Evolutionary conservation across 352 stramenopile species (phyloP), one percentile per base, ranked within the genome.

Genomic region (Phytopythium oedochilum): DNA sequence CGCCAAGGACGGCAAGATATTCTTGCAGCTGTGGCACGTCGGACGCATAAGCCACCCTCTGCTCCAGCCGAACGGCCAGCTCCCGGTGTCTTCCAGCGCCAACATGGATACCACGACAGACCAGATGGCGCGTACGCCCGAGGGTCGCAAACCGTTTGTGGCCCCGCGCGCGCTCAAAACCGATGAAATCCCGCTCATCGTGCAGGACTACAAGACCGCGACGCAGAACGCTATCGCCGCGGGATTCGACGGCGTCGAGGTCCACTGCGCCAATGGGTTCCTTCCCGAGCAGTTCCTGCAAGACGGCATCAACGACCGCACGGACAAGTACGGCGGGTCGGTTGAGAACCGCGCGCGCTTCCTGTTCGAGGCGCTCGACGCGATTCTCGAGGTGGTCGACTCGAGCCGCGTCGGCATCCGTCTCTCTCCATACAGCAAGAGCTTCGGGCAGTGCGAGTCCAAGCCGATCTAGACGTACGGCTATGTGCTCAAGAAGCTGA

Each of bases 201-300:
- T 94, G 9, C 36, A 87, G 42, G 75, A 92, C 51, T 97, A 83
- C 71, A 70, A 73, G 29, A 61, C 77, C 43, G 82, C 67, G 10
- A 78, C 88, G 1, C 47, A 68, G 42, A 77, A 78, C 20, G 96
- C 68, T 64, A 91, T 66, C 71, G 88, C 36, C 63, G 97, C 47
- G 2, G 64, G 64, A 0, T 68, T 72, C 20, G 60, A 72, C 35
- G 64, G 64, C 11, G 60, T 72, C 20, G 88, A 97, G 57, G 64
- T 98, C 43, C 92, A 97, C 70, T 69, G 36, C 34, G 91, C 86
- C 7, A 96, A 98, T 56, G 92, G 89, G 10, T 98, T 97, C 55
- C 63, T 98, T 29, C 61, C 97, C 40, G 86, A 97, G 55, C 72
- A 96, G 59, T 96, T 96, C 66, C 60, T 97, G 11, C 73, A 89